Base-by-base conservation (phyloP, 768 basidiomycete genomes). In the Leucocoprinus leucothites region DNA sequence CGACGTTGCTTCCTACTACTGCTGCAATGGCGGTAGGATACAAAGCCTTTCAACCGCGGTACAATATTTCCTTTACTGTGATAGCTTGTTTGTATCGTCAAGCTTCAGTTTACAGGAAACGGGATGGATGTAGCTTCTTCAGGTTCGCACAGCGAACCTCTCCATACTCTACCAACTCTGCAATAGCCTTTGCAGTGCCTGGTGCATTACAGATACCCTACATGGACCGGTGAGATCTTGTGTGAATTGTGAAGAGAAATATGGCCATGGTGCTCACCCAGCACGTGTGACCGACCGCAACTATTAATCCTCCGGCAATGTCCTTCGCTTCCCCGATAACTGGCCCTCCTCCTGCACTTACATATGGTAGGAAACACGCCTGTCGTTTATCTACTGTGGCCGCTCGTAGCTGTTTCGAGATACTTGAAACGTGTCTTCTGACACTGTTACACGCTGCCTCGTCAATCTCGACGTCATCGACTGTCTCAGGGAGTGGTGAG, bases 191-290 rank as follows among this genome's bases (percentile, higher is more conserved):
- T 1, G 86, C 94, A 2, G 91, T 94, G 3, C 90, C 93, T 0
- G 93, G 91, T 2, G 85, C 91, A 65, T 89, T 89, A 66, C 83
- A 89, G 40, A 90, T 86, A 0, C 89, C 88, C 87, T 88, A 53
- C 2, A 40, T 31, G 26, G 45, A 31, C 14, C 7, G 36, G 9
- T 25, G 44, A 41, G 18, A 14, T 14, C 16, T 4, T 5, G 14
- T 41, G 5, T 41, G 4, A 14, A 16, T 14, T 41, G 16, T n/a
- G n/a, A n/a, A n/a, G n/a, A n/a, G n/a, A 36, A 26, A 16, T 45
- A 38, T 41, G 13, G 8, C 11, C 8, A 24, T 14, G 14, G 4
- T 19, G 22, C 22, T 2, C 9, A 72, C 82, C 61, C 61, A 89
- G 62, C 86, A 89, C 0, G 86, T 87, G 66, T 91, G 90, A 19